A percentile compares a stretch with the other conserved stretches of the same genome.
Evolutionary conservation across 768 basidiomycete species (phyloP).

Genomic region (Tylopilus rubrobrunneus): DNA sequence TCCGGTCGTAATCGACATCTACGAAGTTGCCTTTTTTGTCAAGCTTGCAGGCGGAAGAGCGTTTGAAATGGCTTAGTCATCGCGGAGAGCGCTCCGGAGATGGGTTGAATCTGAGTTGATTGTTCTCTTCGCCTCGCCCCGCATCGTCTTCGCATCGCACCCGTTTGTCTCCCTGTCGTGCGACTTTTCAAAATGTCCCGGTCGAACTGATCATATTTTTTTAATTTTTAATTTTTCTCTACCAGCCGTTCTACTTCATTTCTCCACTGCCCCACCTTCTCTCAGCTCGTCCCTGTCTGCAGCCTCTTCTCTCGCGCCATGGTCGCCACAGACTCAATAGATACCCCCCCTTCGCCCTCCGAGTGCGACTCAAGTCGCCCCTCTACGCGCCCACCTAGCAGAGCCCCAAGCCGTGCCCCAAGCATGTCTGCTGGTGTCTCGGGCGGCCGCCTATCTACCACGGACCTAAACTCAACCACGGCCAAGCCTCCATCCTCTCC

Average conservation of each 20-base stretch:
- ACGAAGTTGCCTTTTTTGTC: not conserved
- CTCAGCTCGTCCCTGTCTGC: not conserved
- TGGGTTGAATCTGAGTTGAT: not conserved
- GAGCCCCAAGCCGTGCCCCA: slow-evolving; percentile 44
- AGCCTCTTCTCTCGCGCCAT: slow-evolving; percentile 30
- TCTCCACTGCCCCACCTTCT: not conserved
- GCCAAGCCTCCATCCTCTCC: slow-evolving; percentile 17
- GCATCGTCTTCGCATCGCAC: slow-evolving; percentile 9
- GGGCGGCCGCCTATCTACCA: slow-evolving; percentile 25
- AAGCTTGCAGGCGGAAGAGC: not conserved
- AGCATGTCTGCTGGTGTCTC: slow-evolving; percentile 36
- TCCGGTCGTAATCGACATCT: not conserved
- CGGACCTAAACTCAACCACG: slow-evolving; percentile 31
- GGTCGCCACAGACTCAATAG: slow-evolving; percentile 34
- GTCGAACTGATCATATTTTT: slow-evolving; percentile 8
- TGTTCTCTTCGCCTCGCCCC: slow-evolving; percentile 10
- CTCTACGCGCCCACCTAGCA: slow-evolving; percentile 57
- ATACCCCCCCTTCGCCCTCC: slow-evolving; percentile 49
- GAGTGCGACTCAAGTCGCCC: slow-evolving; percentile 62
- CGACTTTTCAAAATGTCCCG: slow-evolving; percentile 7
- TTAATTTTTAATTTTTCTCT: not conserved
- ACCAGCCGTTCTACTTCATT: not conserved
- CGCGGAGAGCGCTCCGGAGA: slow-evolving; percentile 9
- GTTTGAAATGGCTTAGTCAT: slow-evolving; percentile 22
- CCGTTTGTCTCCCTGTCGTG: not conserved